phyloP scores from a whole-genome alignment of 352 stramenopile genomes.

The Blastocystis sp. region DNA sequence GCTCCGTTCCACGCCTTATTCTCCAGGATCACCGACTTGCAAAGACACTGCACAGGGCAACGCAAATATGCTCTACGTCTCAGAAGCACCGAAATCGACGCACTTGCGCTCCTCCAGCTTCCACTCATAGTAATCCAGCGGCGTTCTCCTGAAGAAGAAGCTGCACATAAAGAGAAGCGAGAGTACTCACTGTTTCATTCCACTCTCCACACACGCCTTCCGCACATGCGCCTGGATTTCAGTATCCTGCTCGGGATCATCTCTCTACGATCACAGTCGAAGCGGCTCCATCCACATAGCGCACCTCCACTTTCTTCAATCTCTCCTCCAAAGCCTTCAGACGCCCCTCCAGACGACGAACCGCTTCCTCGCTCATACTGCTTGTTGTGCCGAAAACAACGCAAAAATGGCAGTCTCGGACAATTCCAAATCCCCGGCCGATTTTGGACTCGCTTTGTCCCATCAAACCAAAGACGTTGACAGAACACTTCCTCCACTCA shows the following conservation, averaged over 20 bases:
- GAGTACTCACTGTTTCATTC: conserved; percentile 49
- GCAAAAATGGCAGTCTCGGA: background rate
- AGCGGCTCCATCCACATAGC: background rate
- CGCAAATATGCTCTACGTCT: conserved; percentile 52
- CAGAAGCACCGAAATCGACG: background rate
- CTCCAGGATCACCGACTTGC: conserved; percentile 68
- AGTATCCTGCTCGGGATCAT: conserved; percentile 63
- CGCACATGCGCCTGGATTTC: conserved; percentile 29
- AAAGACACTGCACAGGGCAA: conserved; percentile 59
- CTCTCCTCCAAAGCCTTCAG: conserved; percentile 38
- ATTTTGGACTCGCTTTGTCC: no score
- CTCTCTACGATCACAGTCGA: conserved; percentile 38
- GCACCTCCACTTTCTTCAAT: conserved; percentile 51
- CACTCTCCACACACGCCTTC: conserved; percentile 40
- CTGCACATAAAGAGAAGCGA: background rate
- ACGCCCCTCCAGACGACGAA: background rate
- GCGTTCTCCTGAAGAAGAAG: conserved; percentile 65
- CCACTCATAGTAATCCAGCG: conserved; percentile 64
- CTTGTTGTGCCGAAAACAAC: background rate
- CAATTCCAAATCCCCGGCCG: no score
- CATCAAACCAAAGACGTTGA: background rate
- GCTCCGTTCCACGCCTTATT: conserved; percentile 68
- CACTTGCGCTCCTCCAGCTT: conserved; percentile 48
- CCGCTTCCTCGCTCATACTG: conserved; percentile 30
- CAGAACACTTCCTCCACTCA: background rate